These are phyloP conservation scores for Plasmodium relictum DNA, from an alignment of 169 alveolate genomes.

Conservation along the genomic window DNA sequence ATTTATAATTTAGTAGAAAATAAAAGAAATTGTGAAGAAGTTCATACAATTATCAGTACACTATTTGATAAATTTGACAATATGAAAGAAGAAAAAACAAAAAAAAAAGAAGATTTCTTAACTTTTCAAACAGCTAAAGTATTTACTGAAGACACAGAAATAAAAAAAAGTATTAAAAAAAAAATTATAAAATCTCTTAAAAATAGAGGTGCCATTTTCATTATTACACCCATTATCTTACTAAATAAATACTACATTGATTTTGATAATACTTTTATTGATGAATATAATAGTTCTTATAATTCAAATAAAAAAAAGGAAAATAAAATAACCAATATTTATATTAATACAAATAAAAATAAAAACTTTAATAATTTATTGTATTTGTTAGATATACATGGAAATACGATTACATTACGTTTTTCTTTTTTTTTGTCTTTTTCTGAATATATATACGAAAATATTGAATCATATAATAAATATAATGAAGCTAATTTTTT, in stretches of 20 bases:
- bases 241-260: conserved; percentile 77
- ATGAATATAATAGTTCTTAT: conserved; percentile 20
- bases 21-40: conserved; percentile 85
- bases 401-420: conserved; percentile 49
- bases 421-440: conserved; percentile 54
- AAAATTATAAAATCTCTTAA: conserved; percentile 28
- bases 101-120: conserved; percentile 48
- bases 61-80: conserved; percentile 79
- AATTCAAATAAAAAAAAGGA: conserved; percentile 37
- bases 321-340: conserved; percentile 36
- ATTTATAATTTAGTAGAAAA: conserved; percentile 81
- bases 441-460: conserved; percentile 65
- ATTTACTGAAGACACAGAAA: conserved; percentile 51
- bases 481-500: conserved; percentile 45
- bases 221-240: conserved; percentile 66
- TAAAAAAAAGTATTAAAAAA: conserved; percentile 47
- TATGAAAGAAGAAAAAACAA: conserved; percentile 30
- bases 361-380: conserved; percentile 19
- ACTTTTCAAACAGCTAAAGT: conserved; percentile 56
- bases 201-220: conserved; percentile 76
- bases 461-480: conserved; percentile 37
- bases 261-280: conserved; percentile 72
- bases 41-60: conserved; percentile 79
- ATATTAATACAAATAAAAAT: conserved; percentile 49
- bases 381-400: conserved; percentile 66